Evolutionary conservation across 129 eudicot species (phyloP), one percentile per base, ranked within the genome.

Genomic region (Silybum marianum): DNA sequence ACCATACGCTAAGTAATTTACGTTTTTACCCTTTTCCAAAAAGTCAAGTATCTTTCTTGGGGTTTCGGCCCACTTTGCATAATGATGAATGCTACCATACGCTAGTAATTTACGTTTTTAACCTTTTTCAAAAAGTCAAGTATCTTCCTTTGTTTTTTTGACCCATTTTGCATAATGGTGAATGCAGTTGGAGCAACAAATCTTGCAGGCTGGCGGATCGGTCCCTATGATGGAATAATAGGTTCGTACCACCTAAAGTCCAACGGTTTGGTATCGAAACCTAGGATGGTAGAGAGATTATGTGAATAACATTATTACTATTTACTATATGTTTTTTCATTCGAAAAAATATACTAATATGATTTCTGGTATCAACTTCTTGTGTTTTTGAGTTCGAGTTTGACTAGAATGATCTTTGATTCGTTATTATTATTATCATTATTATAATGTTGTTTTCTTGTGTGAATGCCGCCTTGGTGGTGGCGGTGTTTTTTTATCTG

Each of bases 171-270:
- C 58, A 0, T 77, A 23, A 23, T 62, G n/a, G 40, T 81, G 87
- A 86, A 90, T 81, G 87, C 89, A 90, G 97, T 77, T 93, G 89
- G 95, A 93, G 92, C 89, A 81, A 80, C 93, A 93, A 81, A 88
- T 93, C 82, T 68, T 88, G 77, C 89, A 86, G 28, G 97, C 97
- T 42, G 97, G 97, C 21, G 97, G 95, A 67, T 77, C 85, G 65
- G 84, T 87, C 81, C 95, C 95, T 23, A 72, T 83, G 69, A 69
- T 91, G 78, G 82, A 72, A 79, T 86, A 72, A 79, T 86, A 81
- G 84, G 84, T 81, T 81, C 44, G 80, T 69, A 70, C 26, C 39
- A 3, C 18, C 10, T 4, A 16, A 58, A 68, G 63, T 77, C 81
- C 21, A 28, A 36, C 19, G 74, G 26, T 75, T 63, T 51, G 70